Percentiles rank a stretch among this genome's conserved stretches.
phyloP scores from a whole-genome alignment of 2,329 filamentous ascomycete species.

The Alternaria triticimaculans region DNA sequence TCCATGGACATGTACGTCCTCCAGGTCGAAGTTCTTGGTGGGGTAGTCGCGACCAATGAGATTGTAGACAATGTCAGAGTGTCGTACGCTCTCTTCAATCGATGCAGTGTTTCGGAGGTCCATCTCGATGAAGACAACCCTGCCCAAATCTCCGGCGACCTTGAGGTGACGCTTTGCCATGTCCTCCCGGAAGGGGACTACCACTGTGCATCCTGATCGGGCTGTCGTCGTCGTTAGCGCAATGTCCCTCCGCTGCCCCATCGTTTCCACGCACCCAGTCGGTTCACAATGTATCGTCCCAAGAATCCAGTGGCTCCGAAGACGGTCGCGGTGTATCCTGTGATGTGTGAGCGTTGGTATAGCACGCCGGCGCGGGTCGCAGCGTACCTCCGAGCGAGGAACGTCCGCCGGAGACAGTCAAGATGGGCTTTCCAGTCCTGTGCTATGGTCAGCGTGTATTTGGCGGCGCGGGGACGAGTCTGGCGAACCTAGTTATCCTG shows the following conservation, averaged over 20 bases:
- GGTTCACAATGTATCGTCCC: conserved; percentile 96
- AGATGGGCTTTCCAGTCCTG: conserved; percentile 91
- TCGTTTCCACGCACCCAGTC: conserved; percentile 68
- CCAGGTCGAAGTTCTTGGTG: conserved; percentile 95
- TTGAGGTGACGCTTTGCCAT: conserved; percentile 98
- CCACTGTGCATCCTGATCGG: conserved; percentile 89
- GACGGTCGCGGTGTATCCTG: conserved; percentile 94
- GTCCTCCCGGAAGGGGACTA: conserved; percentile 93
- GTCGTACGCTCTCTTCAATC: conserved; percentile 94
- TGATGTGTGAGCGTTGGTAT: conserved; percentile 41
- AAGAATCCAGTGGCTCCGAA: conserved; percentile 97
- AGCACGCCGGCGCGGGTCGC: conserved; percentile 9
- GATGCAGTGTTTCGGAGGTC: conserved; percentile 93
- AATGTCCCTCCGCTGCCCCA: background rate
- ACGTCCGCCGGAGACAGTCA: conserved; percentile 87
- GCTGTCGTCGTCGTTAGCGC: conserved; percentile 61
- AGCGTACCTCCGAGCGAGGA: conserved; percentile 82
- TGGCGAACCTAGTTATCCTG: conserved; percentile 70
- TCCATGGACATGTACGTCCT: conserved; percentile 92
- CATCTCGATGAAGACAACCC: conserved; percentile 90
- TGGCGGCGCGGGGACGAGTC: background rate
- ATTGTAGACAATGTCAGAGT: conserved; percentile 98
- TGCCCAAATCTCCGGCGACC: conserved; percentile 90
- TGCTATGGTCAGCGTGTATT: conserved; percentile 15
- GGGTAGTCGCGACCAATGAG: conserved; percentile 92